Base-by-base conservation (phyloP, 345 rosid species). In the Salix viminalis region DNA sequence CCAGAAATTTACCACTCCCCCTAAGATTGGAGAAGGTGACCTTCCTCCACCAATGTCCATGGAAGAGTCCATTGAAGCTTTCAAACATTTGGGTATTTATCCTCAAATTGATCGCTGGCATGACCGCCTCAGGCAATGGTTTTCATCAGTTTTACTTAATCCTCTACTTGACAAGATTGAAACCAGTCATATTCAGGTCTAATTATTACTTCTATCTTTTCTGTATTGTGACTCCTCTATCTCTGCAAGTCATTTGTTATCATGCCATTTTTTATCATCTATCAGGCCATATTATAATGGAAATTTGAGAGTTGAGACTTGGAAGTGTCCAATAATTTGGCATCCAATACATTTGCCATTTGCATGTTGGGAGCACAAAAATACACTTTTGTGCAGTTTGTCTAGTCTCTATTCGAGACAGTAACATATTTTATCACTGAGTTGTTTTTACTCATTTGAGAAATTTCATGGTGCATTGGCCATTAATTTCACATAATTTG, bases 11-110 rank as follows among this genome's bases (percentile, higher is more conserved):
- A 86, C 89, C 50, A 92, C 99, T 71, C 96, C 99, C 68, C 97
- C 97, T 52, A 93, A 95, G 89, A 95, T 93, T 86, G 98, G 97
- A 84, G 98, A 95, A 67, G 97, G 96, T 30, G 97, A 95, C 18
- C 87, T 91, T 84, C 97, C 98, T 80, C 82, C 86, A 42, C 91
- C 98, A 58, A 93, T 95, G 97, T 90, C 99, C 65, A 78, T 93
- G 80, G 97, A 96, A 85, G 96, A 89, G 80, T 83, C 96, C 80
- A 83, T 93, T 70, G 96, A 88, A 88, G 91, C 97, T 83, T 93
- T 91, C 80, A 76, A 84, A 76, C 85, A 84, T 61, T 85, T 96
- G 48, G 94, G 96, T 50, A 87, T 91, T 80, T 95, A 95, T 82
- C 99, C 99, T 80, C 91, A 91, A 85, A 87, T 95, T 66, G 99